Conservation (phyloP, 805 yeast genomes). For the Monosporozyma servazzii region DNA sequence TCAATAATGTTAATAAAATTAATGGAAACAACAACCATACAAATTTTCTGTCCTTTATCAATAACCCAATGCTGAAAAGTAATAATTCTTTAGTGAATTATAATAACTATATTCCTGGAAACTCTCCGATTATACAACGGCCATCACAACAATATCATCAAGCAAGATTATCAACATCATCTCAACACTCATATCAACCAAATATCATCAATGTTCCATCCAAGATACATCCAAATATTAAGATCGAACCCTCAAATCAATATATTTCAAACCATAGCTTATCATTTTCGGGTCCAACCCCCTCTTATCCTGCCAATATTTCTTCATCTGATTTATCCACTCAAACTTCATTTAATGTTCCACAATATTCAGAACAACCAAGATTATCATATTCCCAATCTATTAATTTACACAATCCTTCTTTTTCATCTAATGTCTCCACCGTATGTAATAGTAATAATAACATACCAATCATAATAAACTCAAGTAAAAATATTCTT, state of each 20-base stretch:
- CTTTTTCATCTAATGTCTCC: neutral
- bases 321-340: neutral
- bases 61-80: neutral
- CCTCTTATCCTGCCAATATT: neutral
- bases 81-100: neutral
- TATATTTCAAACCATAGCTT: neutral
- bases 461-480: neutral
- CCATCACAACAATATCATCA: conserved; percentile 7
- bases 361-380: neutral
- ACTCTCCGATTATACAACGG: neutral
- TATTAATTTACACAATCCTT: neutral
- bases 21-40: neutral
- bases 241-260: neutral
- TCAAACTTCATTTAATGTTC: neutral
- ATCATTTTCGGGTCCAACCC: neutral
- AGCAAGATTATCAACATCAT: conserved; percentile 5
- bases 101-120: conserved; percentile 1
- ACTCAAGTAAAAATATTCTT: neutral
- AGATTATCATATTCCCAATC: neutral
- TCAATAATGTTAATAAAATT: too few species aligned
- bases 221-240: neutral
- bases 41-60: neutral
- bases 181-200: conserved; percentile 4
- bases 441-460: too few species aligned
- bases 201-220: neutral